Evolutionary conservation across 176 grass and related monocot species (phyloP).

Genomic region (Phyllostachys edulis): DNA sequence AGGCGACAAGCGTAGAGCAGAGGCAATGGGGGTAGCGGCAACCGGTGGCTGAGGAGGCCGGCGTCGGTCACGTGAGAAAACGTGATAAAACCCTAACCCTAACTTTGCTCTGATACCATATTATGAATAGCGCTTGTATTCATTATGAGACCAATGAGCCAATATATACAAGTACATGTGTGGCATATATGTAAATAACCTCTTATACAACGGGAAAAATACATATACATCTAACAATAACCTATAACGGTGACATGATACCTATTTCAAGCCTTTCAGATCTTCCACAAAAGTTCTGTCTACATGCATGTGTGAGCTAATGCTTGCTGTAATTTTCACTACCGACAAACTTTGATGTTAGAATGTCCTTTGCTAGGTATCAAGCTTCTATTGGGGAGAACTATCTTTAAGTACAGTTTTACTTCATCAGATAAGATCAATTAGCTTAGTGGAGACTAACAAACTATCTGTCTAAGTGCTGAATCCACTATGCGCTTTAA

Average conservation of each 20-base stretch:
- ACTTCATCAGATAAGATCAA: constrained; percentile 29
- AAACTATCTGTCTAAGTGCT: constrained; percentile 35
- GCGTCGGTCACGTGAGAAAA: too few relatives aligned
- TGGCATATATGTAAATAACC: too few relatives aligned
- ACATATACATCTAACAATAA: not conserved
- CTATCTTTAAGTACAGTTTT: constrained; percentile 21
- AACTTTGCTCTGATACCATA: too few relatives aligned
- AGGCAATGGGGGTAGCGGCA: too few relatives aligned
- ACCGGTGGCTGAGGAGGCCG: too few relatives aligned
- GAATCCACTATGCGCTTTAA: constrained; percentile 27
- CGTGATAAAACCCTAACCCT: too few relatives aligned
- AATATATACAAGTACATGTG: too few relatives aligned
- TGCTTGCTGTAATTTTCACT: not conserved
- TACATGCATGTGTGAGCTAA: not conserved
- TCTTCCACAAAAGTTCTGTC: not conserved
- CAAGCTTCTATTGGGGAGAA: not conserved
- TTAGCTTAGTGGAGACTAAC: constrained; percentile 31
- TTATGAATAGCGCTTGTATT: too few relatives aligned
- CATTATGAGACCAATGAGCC: too few relatives aligned
- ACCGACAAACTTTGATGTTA: not conserved
- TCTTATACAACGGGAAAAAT: too few relatives aligned
- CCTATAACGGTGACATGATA: not conserved
- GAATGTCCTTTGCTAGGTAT: not conserved
- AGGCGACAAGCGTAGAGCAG: too few relatives aligned
- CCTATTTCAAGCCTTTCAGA: not conserved